phyloP scores from a whole-genome alignment of 768 basidiomycete species.

The Trametes cingulata region DNA sequence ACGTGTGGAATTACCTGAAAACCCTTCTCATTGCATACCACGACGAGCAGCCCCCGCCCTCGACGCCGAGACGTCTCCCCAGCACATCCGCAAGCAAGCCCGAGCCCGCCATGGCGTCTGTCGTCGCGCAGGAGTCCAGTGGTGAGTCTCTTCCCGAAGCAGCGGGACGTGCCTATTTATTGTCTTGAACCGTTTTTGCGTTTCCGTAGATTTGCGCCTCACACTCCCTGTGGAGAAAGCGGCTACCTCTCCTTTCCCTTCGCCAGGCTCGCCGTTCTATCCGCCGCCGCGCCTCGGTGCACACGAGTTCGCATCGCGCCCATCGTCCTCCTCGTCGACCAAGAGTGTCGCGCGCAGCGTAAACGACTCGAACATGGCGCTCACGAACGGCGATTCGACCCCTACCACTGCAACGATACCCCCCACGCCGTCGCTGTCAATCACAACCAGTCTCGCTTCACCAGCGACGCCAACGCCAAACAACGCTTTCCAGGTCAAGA shows the following conservation, averaged over 20 bases:
- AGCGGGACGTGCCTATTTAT: conserved; percentile 12
- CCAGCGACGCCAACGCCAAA: conserved; percentile 25
- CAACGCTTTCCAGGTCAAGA: conserved; percentile 21
- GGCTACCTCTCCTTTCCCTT: conserved; percentile 53
- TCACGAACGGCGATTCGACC: conserved; percentile 10
- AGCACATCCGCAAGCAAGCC: not conserved
- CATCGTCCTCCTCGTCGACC: conserved; percentile 29
- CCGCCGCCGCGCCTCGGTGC: conserved; percentile 66
- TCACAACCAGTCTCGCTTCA: conserved; percentile 8
- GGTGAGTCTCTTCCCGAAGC: conserved; percentile 18
- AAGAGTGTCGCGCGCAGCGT: conserved; percentile 23
- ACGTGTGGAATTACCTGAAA: conserved; percentile 15
- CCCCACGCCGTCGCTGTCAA: conserved; percentile 4
- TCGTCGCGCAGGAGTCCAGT: conserved; percentile 25
- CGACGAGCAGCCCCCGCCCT: conserved; percentile 16
- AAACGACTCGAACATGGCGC: conserved; percentile 9
- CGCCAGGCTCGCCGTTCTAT: conserved; percentile 66
- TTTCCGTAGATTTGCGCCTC: conserved; percentile 29
- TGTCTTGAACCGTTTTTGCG: conserved; percentile 12
- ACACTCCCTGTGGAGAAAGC: conserved; percentile 41
- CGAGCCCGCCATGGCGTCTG: conserved; percentile 25
- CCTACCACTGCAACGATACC: conserved; percentile 13
- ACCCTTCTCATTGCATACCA: conserved; percentile 21
- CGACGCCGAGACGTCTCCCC: not conserved
- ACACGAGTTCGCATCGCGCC: conserved; percentile 66